phyloP scores from a whole-genome alignment of 768 basidiomycete species.

The Boletus pseudopeckii region DNA sequence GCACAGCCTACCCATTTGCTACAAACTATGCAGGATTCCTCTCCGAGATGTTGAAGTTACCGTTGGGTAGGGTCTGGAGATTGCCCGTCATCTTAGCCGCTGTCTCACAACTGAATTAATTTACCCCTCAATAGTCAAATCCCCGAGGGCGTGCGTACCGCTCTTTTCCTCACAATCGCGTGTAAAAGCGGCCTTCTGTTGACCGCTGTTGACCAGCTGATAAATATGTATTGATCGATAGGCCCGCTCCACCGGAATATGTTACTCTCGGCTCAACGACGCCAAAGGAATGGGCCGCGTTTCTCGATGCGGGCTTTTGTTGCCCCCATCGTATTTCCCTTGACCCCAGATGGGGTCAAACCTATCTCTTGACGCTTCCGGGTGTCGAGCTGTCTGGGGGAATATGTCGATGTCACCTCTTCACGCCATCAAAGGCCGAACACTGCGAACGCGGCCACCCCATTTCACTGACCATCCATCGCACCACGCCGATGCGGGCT shows the following conservation, averaged over 20 bases:
- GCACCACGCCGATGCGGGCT: conserved; percentile 10
- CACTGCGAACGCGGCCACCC: conserved; percentile 2
- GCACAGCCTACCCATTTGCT: conserved; percentile 6
- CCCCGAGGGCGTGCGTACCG: background rate
- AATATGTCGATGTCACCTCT: background rate
- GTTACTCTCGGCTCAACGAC: conserved; percentile 1
- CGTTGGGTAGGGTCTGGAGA: conserved; percentile 12
- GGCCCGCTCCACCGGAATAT: background rate
- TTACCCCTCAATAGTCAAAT: conserved; percentile 28
- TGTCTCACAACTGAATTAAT: conserved; percentile 25
- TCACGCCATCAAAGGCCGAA: background rate
- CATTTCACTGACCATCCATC: conserved; percentile 7
- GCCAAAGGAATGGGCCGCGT: background rate
- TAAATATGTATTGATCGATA: conserved; percentile 21
- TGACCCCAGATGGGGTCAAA: background rate
- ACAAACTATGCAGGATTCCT: background rate
- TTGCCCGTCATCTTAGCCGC: conserved; percentile 11
- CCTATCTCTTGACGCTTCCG: background rate
- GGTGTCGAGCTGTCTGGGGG: background rate
- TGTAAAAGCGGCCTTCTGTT: conserved; percentile 16
- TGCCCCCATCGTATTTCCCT: background rate
- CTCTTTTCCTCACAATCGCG: conserved; percentile 6
- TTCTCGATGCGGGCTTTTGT: background rate
- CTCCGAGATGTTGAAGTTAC: conserved; percentile 15
- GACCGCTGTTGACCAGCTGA: conserved; percentile 18